Evolutionary conservation across 192 early-diverging fungal genomes (phyloP).

Genomic region (Gryganskiella cystojenkinii): DNA sequence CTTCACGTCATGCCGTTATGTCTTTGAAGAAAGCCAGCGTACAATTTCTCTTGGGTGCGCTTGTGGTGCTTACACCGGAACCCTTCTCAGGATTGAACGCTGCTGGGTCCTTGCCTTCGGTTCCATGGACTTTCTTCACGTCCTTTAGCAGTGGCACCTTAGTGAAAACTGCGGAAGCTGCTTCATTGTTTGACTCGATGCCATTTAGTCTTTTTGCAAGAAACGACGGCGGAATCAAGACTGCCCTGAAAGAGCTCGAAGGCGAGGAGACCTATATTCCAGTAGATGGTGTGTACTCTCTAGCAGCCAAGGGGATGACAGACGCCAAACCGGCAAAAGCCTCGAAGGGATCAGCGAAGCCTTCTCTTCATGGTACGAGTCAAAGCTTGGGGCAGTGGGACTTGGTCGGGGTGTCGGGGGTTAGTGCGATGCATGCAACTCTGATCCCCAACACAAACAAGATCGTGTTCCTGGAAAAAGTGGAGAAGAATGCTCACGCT

Average conservation of each 20-base stretch:
- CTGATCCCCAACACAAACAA: constrained; percentile 51
- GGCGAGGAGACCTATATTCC: neutral
- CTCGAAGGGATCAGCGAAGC: neutral
- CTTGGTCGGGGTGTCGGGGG: constrained; percentile 39
- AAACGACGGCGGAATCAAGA: neutral
- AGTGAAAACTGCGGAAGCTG: constrained; percentile 11
- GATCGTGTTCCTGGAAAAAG: constrained; percentile 46
- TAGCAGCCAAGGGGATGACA: constrained; percentile 16
- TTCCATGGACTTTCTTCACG: neutral
- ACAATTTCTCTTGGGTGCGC: constrained; percentile 19
- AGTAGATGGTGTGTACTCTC: constrained; percentile 15
- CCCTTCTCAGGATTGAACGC: neutral
- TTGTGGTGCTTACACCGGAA: constrained; percentile 17
- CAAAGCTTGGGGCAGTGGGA: constrained; percentile 46
- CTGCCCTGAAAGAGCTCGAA: neutral
- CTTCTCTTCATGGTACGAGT: constrained; percentile 15
- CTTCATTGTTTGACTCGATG: constrained; percentile 11
- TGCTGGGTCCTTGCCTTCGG: constrained; percentile 6
- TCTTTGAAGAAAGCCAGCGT: constrained; percentile 12
- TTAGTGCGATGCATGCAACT: constrained; percentile 48
- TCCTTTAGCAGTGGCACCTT: neutral
- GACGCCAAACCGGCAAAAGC: neutral
- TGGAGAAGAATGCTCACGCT: constrained; percentile 28
- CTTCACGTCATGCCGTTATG: constrained; percentile 1
- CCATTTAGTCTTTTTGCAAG: constrained; percentile 13